These are phyloP conservation scores for Vitis hybrid DNA, from an alignment of 177 flowering plant genomes.

Conservation along the genomic window DNA sequence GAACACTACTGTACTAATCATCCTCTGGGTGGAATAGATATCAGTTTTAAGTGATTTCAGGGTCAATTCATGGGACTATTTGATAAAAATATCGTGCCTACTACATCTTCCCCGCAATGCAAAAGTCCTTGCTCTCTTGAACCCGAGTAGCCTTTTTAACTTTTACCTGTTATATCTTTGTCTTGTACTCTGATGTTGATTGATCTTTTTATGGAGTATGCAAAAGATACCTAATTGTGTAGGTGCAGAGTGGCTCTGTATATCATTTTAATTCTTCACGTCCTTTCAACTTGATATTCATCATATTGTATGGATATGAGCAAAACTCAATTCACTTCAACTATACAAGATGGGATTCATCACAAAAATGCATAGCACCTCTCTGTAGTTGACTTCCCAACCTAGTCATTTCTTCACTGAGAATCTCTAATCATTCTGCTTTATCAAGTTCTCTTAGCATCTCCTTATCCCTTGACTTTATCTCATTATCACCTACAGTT, in stretches of 20 bases:
- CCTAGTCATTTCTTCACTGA: not conserved
- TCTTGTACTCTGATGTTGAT: not conserved
- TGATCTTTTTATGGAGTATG: not conserved
- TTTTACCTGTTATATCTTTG: not conserved
- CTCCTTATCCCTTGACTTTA: not conserved
- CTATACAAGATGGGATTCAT: slow-evolving; percentile 11
- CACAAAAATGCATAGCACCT: slow-evolving; percentile 8
- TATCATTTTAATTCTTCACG: not conserved
- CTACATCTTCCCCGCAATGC: no score
- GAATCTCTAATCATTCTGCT: no score
- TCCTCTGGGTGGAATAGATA: no score
- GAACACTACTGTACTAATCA: no score
- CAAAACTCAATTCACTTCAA: not conserved
- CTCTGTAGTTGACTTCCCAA: slow-evolving; percentile 17
- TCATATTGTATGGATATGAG: not conserved
- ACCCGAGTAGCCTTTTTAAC: not conserved
- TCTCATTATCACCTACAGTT: not conserved
- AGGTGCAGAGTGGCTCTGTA: not conserved
- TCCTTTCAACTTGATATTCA: not conserved
- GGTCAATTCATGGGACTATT: no score
- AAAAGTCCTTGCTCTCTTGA: not conserved
- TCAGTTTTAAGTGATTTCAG: no score
- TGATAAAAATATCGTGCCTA: no score
- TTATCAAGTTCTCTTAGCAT: not conserved
- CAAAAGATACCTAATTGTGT: not conserved